A percentile compares a stretch with the other conserved stretches of the same genome.
These are phyloP conservation scores for Ustilago hordei DNA, from an alignment of 1,284 basidiomycete genomes.

Conservation along the genomic window DNA sequence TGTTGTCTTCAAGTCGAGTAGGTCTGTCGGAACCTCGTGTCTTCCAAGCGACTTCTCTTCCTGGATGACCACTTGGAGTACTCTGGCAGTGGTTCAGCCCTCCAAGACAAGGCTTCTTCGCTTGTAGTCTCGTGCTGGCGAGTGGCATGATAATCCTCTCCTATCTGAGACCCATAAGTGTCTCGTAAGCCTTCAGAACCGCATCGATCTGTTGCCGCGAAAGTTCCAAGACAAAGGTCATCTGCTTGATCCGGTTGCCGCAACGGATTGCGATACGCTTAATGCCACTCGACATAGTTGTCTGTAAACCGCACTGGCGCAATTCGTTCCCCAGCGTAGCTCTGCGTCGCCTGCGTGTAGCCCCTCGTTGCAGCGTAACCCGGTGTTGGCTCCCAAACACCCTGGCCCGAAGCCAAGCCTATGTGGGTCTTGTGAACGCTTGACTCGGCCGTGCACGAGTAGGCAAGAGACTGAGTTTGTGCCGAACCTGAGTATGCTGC, in stretches of 20 bases:
- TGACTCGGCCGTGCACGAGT: not conserved
- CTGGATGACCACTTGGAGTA: not conserved
- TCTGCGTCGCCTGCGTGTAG: not conserved
- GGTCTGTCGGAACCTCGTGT: constrained; percentile 1
- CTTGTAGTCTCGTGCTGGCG: not conserved
- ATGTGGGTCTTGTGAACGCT: not conserved
- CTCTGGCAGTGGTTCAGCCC: not conserved
- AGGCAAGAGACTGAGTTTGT: not conserved
- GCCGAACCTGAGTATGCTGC: not conserved
- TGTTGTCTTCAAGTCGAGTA: constrained; percentile 3
- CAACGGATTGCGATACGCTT: not conserved
- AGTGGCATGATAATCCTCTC: not conserved
- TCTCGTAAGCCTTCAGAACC: not conserved
- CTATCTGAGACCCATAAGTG: not conserved
- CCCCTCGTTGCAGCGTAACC: not conserved
- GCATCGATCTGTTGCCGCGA: not conserved
- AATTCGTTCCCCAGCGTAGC: not conserved
- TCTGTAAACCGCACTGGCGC: not conserved
- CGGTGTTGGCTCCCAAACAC: not conserved
- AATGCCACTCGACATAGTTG: not conserved
- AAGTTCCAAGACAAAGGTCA: not conserved
- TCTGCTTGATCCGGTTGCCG: not conserved
- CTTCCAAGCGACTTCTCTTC: constrained; percentile 4
- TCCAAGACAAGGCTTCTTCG: not conserved
- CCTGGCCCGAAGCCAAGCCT: not conserved